A percentile compares a stretch with the other conserved stretches of the same genome.
These are phyloP conservation scores for Diaporthe sp. DNA, from an alignment of 2,329 filamentous ascomycete species.

Conservation along the genomic window DNA sequence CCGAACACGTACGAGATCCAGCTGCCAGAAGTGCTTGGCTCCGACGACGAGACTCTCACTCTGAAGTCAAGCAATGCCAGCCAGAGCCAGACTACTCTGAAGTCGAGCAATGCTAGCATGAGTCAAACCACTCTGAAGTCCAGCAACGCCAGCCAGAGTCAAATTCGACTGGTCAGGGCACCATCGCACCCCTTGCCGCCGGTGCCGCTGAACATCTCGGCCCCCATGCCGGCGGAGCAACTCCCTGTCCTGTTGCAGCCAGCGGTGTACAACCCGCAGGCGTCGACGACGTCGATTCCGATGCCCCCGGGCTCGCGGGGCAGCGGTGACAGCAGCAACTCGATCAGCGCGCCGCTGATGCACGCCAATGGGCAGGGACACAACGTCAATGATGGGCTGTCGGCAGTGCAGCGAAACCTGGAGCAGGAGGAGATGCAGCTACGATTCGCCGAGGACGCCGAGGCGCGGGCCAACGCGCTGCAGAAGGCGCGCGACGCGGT, in stretches of 20 bases:
- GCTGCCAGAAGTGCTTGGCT: slow-evolving; percentile 46
- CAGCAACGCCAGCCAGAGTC: slow-evolving; percentile 28
- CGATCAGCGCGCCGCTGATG: background rate
- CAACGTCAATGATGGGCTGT: slow-evolving; percentile 61
- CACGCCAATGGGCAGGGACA: slow-evolving; percentile 37
- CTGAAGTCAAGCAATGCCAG: slow-evolving; percentile 34
- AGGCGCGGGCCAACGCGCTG: slow-evolving; percentile 67
- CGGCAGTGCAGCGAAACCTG: slow-evolving; percentile 70
- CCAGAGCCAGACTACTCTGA: slow-evolving; percentile 43
- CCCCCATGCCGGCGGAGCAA: slow-evolving; percentile 63
- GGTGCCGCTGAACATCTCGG: slow-evolving; percentile 57
- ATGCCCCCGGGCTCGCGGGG: slow-evolving; percentile 38
- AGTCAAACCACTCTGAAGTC: slow-evolving; percentile 37
- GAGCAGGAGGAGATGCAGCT: slow-evolving; percentile 69
- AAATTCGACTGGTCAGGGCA: slow-evolving; percentile 35
- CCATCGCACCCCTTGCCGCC: slow-evolving; percentile 33
- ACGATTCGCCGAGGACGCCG: slow-evolving; percentile 69
- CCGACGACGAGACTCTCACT: slow-evolving; percentile 45
- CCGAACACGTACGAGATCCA: slow-evolving; percentile 42
- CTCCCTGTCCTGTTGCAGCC: slow-evolving; percentile 68
- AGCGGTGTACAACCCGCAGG: slow-evolving; percentile 66
- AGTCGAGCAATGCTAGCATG: slow-evolving; percentile 37
- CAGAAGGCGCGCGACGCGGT: slow-evolving; percentile 73
- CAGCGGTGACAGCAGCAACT: slow-evolving; percentile 34
- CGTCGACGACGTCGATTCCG: slow-evolving; percentile 40